phyloP scores from a whole-genome alignment of 345 rosid species.

The Aegle marmelos region DNA sequence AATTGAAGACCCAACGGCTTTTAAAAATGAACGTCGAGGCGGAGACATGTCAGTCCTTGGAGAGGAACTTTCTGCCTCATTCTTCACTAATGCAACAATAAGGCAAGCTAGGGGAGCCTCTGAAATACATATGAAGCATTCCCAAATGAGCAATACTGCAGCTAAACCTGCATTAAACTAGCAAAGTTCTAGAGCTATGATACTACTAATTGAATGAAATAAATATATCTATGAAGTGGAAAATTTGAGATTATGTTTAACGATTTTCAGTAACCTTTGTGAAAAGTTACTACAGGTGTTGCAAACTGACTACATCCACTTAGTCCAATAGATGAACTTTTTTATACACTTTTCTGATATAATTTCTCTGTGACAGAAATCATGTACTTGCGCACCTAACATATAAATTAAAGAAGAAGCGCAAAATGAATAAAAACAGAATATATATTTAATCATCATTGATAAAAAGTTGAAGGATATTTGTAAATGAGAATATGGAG shows the following conservation, averaged over 20 bases:
- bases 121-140: neutral
- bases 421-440: too few relatives aligned
- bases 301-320: neutral
- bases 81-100: neutral
- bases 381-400: too few relatives aligned
- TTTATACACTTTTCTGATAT: too few relatives aligned
- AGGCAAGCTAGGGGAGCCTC: neutral
- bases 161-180: neutral
- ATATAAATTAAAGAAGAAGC: too few relatives aligned
- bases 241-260: neutral
- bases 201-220: neutral
- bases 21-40: neutral
- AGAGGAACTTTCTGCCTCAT: neutral
- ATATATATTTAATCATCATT: too few relatives aligned
- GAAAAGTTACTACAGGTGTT: neutral
- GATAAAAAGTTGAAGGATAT: too few relatives aligned
- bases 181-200: neutral
- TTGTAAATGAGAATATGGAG: neutral
- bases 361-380: too few relatives aligned
- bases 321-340: neutral
- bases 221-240: neutral
- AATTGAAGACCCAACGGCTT: neutral
- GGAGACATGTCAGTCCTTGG: neutral
- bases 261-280: neutral
- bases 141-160: neutral